These are phyloP conservation scores for Mrakia blollopis DNA, from an alignment of 768 basidiomycete genomes.

Conservation along the genomic window DNA sequence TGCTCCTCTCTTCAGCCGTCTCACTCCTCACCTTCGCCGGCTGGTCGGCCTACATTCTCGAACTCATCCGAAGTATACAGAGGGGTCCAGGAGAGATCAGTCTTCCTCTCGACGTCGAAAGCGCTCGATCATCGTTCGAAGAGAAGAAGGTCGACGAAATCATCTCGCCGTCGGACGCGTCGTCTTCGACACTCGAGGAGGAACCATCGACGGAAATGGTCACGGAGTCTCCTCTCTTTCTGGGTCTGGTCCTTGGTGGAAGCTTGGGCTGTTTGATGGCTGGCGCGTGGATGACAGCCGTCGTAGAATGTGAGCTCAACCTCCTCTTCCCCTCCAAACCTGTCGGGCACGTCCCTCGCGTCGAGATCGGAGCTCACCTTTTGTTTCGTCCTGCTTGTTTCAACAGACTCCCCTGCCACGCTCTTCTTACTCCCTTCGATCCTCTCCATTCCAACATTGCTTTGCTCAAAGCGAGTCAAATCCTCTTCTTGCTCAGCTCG, in stretches of 20 bases:
- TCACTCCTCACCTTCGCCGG: not conserved
- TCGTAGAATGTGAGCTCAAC: slow-evolving; percentile 3
- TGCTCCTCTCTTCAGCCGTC: not conserved
- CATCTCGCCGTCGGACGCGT: too few relatives aligned
- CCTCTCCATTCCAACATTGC: not conserved
- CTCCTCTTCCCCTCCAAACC: not conserved
- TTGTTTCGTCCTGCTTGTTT: not conserved
- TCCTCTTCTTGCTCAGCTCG: not conserved
- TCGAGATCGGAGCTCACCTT: not conserved
- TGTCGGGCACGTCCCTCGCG: not conserved
- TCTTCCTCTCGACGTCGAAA: too few relatives aligned
- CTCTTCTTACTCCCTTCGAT: not conserved
- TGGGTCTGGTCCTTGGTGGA: not conserved
- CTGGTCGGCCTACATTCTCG: not conserved
- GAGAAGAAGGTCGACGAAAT: not conserved
- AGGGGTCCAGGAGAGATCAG: not conserved
- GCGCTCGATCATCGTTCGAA: not conserved
- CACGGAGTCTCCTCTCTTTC: not conserved
- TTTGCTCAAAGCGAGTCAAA: not conserved
- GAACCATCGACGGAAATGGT: not conserved
- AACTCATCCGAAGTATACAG: not conserved
- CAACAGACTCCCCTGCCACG: not conserved
- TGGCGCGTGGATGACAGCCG: not conserved
- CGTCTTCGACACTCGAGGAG: not conserved
- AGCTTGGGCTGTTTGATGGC: not conserved